Conservation (phyloP, 305 asterid genomes). For the Solanum hybrid region DNA sequence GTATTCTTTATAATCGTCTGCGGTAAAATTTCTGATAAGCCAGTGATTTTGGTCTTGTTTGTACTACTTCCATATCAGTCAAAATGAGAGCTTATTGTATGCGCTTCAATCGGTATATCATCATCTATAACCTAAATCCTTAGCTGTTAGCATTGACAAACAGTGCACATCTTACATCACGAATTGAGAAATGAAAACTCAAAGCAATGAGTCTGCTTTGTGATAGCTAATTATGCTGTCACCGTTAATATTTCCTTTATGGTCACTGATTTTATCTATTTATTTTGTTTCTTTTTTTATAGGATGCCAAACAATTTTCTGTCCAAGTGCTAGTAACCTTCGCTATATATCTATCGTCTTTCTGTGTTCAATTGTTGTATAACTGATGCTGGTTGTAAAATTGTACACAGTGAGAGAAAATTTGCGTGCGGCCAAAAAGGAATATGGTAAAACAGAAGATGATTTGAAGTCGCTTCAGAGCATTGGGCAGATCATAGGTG, state of each 20-base stretch:
- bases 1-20: not conserved
- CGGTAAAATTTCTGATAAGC: not conserved
- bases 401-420: constrained; percentile 57
- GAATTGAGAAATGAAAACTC: not conserved
- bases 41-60: not conserved
- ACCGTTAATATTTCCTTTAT: not conserved
- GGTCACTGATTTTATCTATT: not conserved
- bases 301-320: not conserved
- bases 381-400: not conserved
- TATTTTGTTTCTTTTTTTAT: not conserved
- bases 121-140: not conserved
- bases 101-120: not conserved
- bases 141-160: not conserved
- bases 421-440: constrained; percentile 66
- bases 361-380: not conserved
- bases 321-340: not conserved
- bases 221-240: not conserved
- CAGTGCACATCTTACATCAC: not conserved
- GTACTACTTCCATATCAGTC: not conserved
- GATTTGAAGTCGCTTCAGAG: constrained; percentile 93
- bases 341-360: not conserved
- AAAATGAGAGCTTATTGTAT: not conserved
- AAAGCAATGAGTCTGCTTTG: not conserved
- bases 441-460: constrained; percentile 79
- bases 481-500: constrained; percentile 93